Base-by-base conservation (phyloP, 192 early-diverging fungal species). In the Glomus cerebriforme region DNA sequence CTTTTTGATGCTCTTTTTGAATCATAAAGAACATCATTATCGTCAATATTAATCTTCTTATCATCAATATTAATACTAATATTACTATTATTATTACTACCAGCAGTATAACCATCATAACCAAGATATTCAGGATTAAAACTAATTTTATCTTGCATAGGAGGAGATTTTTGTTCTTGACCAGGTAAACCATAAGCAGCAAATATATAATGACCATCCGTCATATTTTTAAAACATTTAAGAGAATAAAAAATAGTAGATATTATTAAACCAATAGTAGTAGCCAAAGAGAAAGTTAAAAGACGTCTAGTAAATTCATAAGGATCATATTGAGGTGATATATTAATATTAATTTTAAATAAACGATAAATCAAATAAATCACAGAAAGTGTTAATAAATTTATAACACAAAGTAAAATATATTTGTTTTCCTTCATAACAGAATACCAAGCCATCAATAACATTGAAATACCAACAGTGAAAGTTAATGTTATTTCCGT, bases 401-500 rank as follows among this genome's bases (percentile, higher is more conserved):
- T 34, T 12, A 85, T 64, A 54, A 82, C 79, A 3, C 69, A 17
- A 13, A 70, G 43, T 75, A 87, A 62, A 1, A 70, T 3, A 63
- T 83, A 83, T 59, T 83, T 85, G 59, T 81, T 78, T 69, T 87
- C 84, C 24, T 34, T 59, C 8, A 69, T 80, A 6, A 81, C 79
- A 3, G 77, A 78, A 15, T 70, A 59, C 29, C 85, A 79, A 8
- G 79, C 82, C 24, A 87, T 27, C 19, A 58, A 32, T 19, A 87
- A 73, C 26, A 72, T 70, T 4, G 77, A 17, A 1, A 66, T 67
- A 13, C 84, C 82, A 15, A 85, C 15, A 12, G 83, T 65, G 71
- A 85, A 87, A n/a, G 85, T 81, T 7, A 83, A 15, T 15, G 81
- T 43, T 0, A 75, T 82, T 66, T 87, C 86, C 0, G 69, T 71